phyloP scores from a whole-genome alignment of 352 stramenopile genomes.

The Phytophthora melonis region DNA sequence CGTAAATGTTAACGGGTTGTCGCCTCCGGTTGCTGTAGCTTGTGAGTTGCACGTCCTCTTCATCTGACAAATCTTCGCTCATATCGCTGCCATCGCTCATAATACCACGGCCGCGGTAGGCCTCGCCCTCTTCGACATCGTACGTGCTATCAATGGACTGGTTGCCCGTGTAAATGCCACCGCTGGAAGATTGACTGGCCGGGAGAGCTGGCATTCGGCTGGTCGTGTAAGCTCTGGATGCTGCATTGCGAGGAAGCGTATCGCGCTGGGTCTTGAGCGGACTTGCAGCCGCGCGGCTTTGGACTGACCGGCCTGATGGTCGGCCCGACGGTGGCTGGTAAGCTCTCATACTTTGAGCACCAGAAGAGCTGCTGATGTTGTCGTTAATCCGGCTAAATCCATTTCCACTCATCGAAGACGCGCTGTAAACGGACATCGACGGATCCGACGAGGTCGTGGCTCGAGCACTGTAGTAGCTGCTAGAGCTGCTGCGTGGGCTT shows the following conservation, averaged over 20 bases:
- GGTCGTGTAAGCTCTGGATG: slow-evolving; percentile 14
- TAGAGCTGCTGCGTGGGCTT: slow-evolving; percentile 36
- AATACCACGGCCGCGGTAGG: slow-evolving; percentile 36
- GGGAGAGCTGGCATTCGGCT: slow-evolving; percentile 7
- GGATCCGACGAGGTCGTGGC: slow-evolving; percentile 34
- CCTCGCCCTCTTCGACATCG: slow-evolving; percentile 34
- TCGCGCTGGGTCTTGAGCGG: slow-evolving; percentile 18
- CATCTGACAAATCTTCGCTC: slow-evolving; percentile 34
- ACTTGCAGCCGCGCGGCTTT: slow-evolving; percentile 16
- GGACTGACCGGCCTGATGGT: slow-evolving; percentile 25
- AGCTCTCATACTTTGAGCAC: slow-evolving; percentile 7
- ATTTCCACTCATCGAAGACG: slow-evolving; percentile 22
- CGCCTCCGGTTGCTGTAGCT: slow-evolving; percentile 8
- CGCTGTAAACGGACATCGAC: slow-evolving; percentile 26
- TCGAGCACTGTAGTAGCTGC: slow-evolving; percentile 34
- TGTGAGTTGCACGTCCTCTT: slow-evolving; percentile 24
- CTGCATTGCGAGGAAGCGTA: slow-evolving; percentile 16
- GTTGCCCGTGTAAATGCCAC: slow-evolving; percentile 17
- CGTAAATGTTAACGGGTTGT: slow-evolving; percentile 38
- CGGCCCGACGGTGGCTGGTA: slow-evolving; percentile 23
- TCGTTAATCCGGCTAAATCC: slow-evolving; percentile 18
- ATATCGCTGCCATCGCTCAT: slow-evolving; percentile 37
- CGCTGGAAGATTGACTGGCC: slow-evolving; percentile 12
- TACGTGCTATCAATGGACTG: slow-evolving; percentile 47
- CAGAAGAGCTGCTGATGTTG: slow-evolving; percentile 10